A percentile compares a stretch with the other conserved stretches of the same genome.
Evolutionary conservation across 2,329 filamentous ascomycete species (phyloP).

Genomic region (Juglanconis oblonga): DNA sequence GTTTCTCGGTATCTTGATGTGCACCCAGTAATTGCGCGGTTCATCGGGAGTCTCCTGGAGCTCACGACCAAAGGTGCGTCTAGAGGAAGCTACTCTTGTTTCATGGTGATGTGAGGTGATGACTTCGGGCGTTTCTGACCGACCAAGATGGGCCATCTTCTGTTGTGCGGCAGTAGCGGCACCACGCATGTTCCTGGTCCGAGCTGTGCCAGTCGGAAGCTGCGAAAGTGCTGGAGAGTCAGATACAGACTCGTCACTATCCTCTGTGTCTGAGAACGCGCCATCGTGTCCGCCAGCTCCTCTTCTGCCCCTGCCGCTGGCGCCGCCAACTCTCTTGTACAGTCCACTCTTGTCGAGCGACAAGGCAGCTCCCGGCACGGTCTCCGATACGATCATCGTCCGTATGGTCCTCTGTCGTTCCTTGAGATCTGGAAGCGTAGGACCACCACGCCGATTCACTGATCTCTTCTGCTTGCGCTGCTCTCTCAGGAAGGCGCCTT

Average conservation of each 20-base stretch:
- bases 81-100: constrained; percentile 57
- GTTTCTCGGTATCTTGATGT: constrained; percentile 63
- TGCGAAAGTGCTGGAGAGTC: constrained; percentile 82
- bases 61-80: constrained; percentile 54
- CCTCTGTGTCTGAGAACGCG: constrained; percentile 81
- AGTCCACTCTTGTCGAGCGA: constrained; percentile 81
- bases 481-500: constrained; percentile 89
- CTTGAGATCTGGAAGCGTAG: constrained; percentile 91
- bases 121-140: constrained; percentile 87
- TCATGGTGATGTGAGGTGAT: constrained; percentile 66
- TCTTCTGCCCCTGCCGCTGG: constrained; percentile 46
- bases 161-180: constrained; percentile 84
- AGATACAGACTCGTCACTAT: constrained; percentile 82
- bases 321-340: constrained; percentile 71
- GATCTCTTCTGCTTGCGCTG: constrained; percentile 93
- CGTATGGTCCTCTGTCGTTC: constrained; percentile 91
- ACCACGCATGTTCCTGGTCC: constrained; percentile 84
- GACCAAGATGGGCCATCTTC: constrained; percentile 76
- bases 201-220: constrained; percentile 68
- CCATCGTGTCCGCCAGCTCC: constrained; percentile 55
- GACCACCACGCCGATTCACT: constrained; percentile 88
- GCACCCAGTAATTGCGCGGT: constrained; percentile 67
- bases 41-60: constrained; percentile 81
- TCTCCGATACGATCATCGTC: constrained; percentile 87
- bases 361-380: constrained; percentile 81